Evolutionary conservation across 2,329 filamentous ascomycete species (phyloP), one percentile per base, ranked within the genome.

Genomic region (Macrophomina pseudophaseolina): DNA sequence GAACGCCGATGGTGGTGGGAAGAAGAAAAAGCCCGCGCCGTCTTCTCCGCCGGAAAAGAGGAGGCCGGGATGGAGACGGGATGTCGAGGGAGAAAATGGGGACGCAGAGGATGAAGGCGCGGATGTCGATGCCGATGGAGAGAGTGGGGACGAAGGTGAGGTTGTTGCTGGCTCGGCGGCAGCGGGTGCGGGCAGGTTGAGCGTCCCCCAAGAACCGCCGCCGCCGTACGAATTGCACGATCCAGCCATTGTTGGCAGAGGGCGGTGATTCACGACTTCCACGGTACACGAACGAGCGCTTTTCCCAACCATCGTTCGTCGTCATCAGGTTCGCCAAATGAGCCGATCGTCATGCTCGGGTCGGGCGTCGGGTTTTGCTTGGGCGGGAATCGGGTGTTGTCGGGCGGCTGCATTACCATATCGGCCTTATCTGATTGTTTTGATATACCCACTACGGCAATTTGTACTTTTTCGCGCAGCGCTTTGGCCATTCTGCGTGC

Each of bases 201-300:
- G 64, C 35, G 44, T 71, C 23, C 71, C 71, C 5, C 60, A 67
- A 28, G 70, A 71, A 18, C 70, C 71, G 18, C 71, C 71, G 44
- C 58, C 58, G 9, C 54, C 54, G 38, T 58, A 58, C 14, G 54
- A 58, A 23, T 16, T 58, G 23, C 54, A 58, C 38, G 35, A 72
- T 64, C 67, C 70, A 28, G 48, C 60, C 49, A 58, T 38, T 33
- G 65, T 35, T 56, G 38, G 30, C 5, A 35, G 52, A 9, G 30
- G 63, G 38, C 28, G 40, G 48, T 35, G 30, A 38, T 38, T 23
- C 7, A 38, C 35, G 35, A 38, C 35, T 23, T 23, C 23, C 23
- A 23, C 3, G 23, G 23, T 23, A 23, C 23, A 23, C 23, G 23
- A 23, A 23, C 23, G 23, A 23, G 23, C 23, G 23, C 23, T 23